Evolutionary conservation across 371 early-diverging fungal species (phyloP).

Genomic region (Saksenaea oblongispora): DNA sequence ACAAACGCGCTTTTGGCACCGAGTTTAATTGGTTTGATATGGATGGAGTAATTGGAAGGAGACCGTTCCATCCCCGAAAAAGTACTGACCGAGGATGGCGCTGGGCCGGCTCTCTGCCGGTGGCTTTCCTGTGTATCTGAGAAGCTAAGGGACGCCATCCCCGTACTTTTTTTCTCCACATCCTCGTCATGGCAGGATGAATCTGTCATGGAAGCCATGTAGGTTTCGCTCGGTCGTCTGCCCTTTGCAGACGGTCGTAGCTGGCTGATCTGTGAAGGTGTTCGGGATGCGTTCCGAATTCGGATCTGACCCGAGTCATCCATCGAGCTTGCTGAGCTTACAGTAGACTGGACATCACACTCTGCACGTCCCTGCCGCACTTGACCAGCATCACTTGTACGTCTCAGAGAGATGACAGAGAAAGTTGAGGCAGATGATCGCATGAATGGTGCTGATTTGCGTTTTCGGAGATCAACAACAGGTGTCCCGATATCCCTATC

Average conservation of each 20-base stretch:
- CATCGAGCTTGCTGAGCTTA: slow-evolving; percentile 10
- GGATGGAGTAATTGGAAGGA: slow-evolving; percentile 5
- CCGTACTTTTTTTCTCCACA: not conserved
- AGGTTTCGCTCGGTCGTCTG: not conserved
- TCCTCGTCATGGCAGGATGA: not conserved
- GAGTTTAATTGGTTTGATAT: not conserved
- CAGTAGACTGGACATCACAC: slow-evolving; percentile 14
- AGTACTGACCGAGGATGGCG: not conserved
- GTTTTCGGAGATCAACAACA: slow-evolving; percentile 13
- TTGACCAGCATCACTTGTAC: slow-evolving; percentile 22
- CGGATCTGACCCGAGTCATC: slow-evolving; percentile 1
- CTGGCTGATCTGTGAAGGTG: slow-evolving; percentile 1
- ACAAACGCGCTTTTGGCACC: slow-evolving; percentile 11
- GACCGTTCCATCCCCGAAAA: slow-evolving; percentile 13
- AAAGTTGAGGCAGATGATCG: slow-evolving; percentile 42
- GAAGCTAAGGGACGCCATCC: not conserved
- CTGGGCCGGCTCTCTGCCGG: not conserved
- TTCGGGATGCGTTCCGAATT: not conserved
- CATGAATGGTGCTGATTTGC: slow-evolving; percentile 44
- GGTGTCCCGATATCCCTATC: slow-evolving; percentile 18
- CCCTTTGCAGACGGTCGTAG: not conserved
- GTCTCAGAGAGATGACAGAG: slow-evolving; percentile 31
- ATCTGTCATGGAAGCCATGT: not conserved
- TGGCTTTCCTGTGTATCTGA: not conserved
- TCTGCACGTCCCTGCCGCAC: not conserved